phyloP scores from a whole-genome alignment of 1,284 basidiomycete genomes.

The Leccinum solheimii region DNA sequence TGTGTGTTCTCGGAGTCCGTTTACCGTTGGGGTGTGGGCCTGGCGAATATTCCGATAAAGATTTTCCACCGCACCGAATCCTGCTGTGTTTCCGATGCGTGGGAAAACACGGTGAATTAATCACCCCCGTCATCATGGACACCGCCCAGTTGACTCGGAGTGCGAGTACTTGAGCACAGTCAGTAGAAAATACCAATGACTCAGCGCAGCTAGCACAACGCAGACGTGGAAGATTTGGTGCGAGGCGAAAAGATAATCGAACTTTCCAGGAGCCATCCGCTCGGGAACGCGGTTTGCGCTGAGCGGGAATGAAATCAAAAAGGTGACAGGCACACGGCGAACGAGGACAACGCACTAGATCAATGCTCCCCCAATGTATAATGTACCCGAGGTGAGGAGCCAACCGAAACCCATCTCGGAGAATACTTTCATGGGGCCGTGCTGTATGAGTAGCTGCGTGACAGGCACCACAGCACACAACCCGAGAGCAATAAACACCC shows the following conservation, averaged over 20 bases:
- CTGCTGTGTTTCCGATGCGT: conserved; percentile 25
- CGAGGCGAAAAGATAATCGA: conserved; percentile 79
- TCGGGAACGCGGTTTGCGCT: conserved; percentile 87
- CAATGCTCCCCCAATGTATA: conserved; percentile 77
- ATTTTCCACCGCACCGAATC: conserved; percentile 22
- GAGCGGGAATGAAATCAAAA: conserved; percentile 33
- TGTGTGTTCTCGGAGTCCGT: conserved; percentile 33
- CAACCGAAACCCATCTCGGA: conserved; percentile 69
- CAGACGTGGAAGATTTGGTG: conserved; percentile 89
- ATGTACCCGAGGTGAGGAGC: conserved; percentile 63
- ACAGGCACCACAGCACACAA: conserved; percentile 74
- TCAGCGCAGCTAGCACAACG: conserved; percentile 76
- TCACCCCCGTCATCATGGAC: conserved; percentile 33
- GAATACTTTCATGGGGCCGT: conserved; percentile 57
- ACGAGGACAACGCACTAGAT: conserved; percentile 68
- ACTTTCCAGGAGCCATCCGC: conserved; percentile 71
- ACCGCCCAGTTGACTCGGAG: conserved; percentile 32
- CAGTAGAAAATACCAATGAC: conserved; percentile 68
- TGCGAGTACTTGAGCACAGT: conserved; percentile 61
- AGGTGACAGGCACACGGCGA: conserved; percentile 29
- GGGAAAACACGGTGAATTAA: conserved; percentile 24
- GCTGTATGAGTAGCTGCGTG: conserved; percentile 60
- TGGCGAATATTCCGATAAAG: conserved; percentile 21
- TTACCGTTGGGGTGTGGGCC: conserved; percentile 21
- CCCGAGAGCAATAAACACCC: conserved; percentile 81